Conservation (phyloP, 1,139 yeast genomes). For the Candida albicans region DNA sequence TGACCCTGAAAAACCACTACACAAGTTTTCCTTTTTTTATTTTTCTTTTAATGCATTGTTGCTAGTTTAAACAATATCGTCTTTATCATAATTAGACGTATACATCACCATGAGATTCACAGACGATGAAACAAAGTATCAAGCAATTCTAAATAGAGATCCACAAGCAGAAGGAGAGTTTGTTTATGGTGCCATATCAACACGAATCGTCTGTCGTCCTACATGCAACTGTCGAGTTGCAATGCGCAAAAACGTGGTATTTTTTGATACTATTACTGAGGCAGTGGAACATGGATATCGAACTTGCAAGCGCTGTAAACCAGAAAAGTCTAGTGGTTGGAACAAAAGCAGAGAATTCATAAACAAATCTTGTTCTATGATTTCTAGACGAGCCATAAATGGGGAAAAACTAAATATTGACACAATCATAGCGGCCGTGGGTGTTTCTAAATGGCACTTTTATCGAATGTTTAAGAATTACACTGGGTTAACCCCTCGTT, state of each 20-base stretch:
- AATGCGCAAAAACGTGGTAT: conserved; percentile 10
- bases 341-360: conserved; percentile 13
- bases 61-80: not conserved
- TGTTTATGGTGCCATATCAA: conserved; percentile 11
- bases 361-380: conserved; percentile 12
- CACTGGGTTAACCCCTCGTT: conserved; percentile 21
- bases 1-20: no score
- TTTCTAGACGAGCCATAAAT: conserved; percentile 7
- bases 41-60: not conserved
- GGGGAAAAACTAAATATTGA: conserved; percentile 10
- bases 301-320: conserved; percentile 15
- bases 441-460: conserved; percentile 27
- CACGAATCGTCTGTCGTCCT: conserved; percentile 14
- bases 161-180: conserved; percentile 14
- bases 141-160: conserved; percentile 7
- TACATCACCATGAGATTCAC: not conserved
- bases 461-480: conserved; percentile 24
- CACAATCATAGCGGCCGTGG: conserved; percentile 12
- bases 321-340: conserved; percentile 12
- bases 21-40: not conserved
- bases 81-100: not conserved
- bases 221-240: conserved; percentile 15
- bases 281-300: conserved; percentile 10
- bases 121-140: conserved; percentile 3
- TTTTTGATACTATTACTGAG: conserved; percentile 8